Evolutionary conservation across 495 filamentous ascomycete genomes (phyloP), one percentile per base, ranked within the genome.

Genomic region (Hypoxylon cercidicola): DNA sequence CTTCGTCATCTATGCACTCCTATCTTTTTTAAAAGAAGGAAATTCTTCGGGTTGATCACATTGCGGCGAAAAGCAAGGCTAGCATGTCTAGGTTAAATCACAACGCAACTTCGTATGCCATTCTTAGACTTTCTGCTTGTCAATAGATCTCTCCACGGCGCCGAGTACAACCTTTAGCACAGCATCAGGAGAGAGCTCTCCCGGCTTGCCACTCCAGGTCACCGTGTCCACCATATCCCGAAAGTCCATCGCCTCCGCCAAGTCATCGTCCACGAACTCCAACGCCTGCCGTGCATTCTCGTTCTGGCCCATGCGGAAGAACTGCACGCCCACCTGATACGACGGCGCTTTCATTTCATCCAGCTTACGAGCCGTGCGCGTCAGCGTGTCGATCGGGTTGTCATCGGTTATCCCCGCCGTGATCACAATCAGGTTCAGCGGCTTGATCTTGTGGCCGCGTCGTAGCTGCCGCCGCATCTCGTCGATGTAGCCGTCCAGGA

Each of bases 161-260:
- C 90, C 89, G 25, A 93, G 74, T 0, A 92, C 87, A 57, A 82
- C 85, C 68, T 94, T 96, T 48, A 93, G 66, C 53, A 92, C 86
- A 0, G 85, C 87, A 15, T 90, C 85, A 3, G 60, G 40, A 5
- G 64, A 60, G 46, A 78, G 25, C 59, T 25, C 79, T 76, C 49
- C 65, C 70, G 64, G 69, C 67, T 28, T 30, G 70, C 79, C 25
- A 52, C 82, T 66, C 86, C 88, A 95, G 1, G 89, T 88, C 45
- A 91, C 85, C 0, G 90, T 93, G 76, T 96, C 92, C 10, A 95
- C 90, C 48, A 95, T 95, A 77, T 96, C 92, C 51, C 92, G 76
- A 15, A 93, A 61, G 15, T 21, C 77, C 70, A 15, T 82, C 76
- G 39, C 44, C 35, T 82, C 78, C 46, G 81, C 72, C 37, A 93